These are phyloP conservation scores for Sherardia arvensis DNA, from an alignment of 257 asterid genomes.

Conservation along the genomic window DNA sequence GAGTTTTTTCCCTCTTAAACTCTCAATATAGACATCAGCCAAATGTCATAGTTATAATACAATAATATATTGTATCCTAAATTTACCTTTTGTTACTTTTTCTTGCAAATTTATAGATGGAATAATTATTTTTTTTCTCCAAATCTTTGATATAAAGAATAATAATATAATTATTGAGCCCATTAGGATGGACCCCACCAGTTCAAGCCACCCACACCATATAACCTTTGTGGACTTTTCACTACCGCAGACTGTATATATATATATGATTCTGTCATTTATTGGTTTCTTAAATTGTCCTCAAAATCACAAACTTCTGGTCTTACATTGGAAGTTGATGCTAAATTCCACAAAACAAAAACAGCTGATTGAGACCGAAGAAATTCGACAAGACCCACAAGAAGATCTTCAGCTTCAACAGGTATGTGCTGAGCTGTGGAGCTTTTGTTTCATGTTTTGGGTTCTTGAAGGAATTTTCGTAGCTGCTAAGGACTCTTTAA, in stretches of 20 bases:
- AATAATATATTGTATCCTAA: no score
- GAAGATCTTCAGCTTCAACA: slow-evolving; percentile 12
- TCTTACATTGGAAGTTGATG: slow-evolving; percentile 17
- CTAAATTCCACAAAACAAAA: neutral
- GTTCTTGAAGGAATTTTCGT: neutral
- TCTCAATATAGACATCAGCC: no score
- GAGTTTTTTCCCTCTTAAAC: no score
- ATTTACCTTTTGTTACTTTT: neutral
- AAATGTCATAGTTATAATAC: no score
- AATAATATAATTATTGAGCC: neutral
- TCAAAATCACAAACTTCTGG: neutral
- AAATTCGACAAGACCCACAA: slow-evolving; percentile 15
- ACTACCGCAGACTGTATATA: neutral
- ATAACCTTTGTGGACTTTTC: neutral
- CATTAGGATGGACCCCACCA: neutral
- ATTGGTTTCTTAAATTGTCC: neutral
- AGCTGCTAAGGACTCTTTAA: neutral
- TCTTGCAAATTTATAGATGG: no score
- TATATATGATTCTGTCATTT: neutral
- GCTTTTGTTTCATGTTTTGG: neutral
- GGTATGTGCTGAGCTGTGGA: slow-evolving; percentile 23
- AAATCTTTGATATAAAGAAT: neutral
- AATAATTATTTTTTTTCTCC: neutral
- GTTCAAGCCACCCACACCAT: neutral
- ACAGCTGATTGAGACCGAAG: neutral